These are phyloP conservation scores for Penicillium sp. DNA, from an alignment of 2,329 filamentous ascomycete species.

Conservation along the genomic window DNA sequence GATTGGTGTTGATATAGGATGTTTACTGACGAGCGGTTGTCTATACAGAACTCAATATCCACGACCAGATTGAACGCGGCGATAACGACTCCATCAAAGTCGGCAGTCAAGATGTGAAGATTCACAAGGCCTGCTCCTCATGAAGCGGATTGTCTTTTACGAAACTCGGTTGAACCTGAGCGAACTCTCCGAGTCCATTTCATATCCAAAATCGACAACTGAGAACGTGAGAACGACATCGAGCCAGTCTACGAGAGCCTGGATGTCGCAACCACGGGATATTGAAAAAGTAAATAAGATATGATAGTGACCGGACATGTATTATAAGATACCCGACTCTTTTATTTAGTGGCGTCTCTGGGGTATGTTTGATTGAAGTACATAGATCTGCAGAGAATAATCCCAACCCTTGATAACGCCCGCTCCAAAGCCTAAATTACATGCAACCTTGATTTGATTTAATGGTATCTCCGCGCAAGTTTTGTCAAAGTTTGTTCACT, in stretches of 20 bases:
- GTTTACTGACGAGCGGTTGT: constrained; percentile 9
- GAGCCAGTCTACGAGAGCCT: neutral
- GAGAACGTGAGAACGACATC: neutral
- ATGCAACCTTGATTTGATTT: constrained; percentile 29
- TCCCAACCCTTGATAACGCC: constrained; percentile 33
- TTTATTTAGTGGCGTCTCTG: constrained; percentile 35
- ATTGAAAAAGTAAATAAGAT: neutral
- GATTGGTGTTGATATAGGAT: too few species aligned
- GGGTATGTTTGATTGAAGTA: constrained; percentile 32
- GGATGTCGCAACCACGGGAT: neutral
- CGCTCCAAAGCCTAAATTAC: constrained; percentile 32
- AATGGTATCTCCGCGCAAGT: constrained; percentile 3
- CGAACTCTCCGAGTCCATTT: constrained; percentile 1
- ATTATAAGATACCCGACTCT: constrained; percentile 42
- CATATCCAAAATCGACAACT: neutral
- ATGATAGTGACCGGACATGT: constrained; percentile 24
- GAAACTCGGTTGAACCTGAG: neutral
- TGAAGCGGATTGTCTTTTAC: constrained; percentile 5
- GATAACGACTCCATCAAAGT: constrained; percentile 89
- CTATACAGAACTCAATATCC: constrained; percentile 74
- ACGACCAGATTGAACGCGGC: constrained; percentile 84
- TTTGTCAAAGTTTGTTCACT: constrained; percentile 51
- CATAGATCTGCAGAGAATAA: constrained; percentile 30
- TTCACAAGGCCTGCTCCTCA: constrained; percentile 45
- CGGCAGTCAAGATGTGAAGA: constrained; percentile 41